Conservation (phyloP, 2,329 filamentous ascomycete genomes). For the Cordyceps cateniannulata region DNA sequence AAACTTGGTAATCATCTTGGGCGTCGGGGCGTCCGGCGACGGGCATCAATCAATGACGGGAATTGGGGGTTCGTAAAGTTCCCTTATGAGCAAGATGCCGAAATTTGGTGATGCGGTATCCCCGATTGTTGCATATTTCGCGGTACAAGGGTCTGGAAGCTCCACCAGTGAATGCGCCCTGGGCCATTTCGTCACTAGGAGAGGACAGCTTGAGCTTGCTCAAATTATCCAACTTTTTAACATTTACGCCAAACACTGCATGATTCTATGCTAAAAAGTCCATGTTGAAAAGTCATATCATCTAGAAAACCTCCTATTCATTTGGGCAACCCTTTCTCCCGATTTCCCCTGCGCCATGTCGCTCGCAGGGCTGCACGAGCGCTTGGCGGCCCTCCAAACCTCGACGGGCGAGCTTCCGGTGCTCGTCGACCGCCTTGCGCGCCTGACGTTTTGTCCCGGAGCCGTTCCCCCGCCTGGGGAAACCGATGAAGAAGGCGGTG, state of each 20-base stretch:
- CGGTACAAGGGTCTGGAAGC: background rate
- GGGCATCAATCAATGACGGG: background rate
- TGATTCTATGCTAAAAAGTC: too few relatives aligned
- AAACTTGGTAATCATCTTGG: constrained; percentile 73
- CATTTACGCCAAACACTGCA: background rate
- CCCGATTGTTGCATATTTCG: constrained; percentile 12
- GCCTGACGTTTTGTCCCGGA: constrained; percentile 52
- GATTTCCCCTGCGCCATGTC: constrained; percentile 34
- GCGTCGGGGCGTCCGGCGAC: constrained; percentile 17
- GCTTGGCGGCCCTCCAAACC: constrained; percentile 54
- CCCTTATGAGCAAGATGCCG: background rate
- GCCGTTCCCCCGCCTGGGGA: constrained; percentile 45
- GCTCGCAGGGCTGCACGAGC: constrained; percentile 55
- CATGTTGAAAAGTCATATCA: too few relatives aligned
- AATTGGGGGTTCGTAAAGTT: background rate
- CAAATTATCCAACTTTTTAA: background rate
- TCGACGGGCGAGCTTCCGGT: constrained; percentile 51
- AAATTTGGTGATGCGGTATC: background rate
- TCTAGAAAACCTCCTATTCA: background rate
- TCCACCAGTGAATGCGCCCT: background rate
- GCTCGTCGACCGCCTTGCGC: constrained; percentile 53
- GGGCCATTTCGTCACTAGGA: constrained; percentile 8
- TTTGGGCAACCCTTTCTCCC: background rate
- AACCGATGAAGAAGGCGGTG: constrained; percentile 42
- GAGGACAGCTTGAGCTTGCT: background rate